Conservation (phyloP, 225 moss, liverwort and hornwort genomes). For the Bryoerythrophyllum caledonicum region DNA sequence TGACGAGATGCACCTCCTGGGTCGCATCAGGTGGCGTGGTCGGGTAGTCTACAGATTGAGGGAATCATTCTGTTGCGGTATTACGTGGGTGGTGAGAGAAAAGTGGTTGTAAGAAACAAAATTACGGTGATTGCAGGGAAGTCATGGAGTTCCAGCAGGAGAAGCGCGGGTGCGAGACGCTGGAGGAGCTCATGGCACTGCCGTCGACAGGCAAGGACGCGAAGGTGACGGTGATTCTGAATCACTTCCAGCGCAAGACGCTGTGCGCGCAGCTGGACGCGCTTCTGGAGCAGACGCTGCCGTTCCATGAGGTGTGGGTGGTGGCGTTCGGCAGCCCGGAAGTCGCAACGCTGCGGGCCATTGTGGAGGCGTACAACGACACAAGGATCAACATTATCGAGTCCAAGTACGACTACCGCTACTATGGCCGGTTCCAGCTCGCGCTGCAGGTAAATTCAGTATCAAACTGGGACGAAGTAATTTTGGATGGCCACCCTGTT, state of each 20-base stretch:
- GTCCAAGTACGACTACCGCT: slow-evolving; percentile 78
- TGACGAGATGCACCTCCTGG: too few relatives aligned
- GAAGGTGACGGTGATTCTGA: slow-evolving; percentile 83
- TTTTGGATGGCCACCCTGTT: neutral
- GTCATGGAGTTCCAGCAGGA: slow-evolving; percentile 68
- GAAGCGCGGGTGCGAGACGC: slow-evolving; percentile 77
- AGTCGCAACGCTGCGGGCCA: slow-evolving; percentile 45
- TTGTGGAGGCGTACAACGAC: slow-evolving; percentile 78
- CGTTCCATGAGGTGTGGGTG: slow-evolving; percentile 88
- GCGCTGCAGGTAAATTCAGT: slow-evolving; percentile 67
- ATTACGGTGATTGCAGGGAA: slow-evolving; percentile 40
- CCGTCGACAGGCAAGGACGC: slow-evolving; percentile 50
- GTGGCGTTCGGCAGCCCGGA: slow-evolving; percentile 89
- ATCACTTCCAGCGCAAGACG: slow-evolving; percentile 82
- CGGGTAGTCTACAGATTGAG: too few relatives aligned
- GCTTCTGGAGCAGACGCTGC: slow-evolving; percentile 64
- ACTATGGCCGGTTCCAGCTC: slow-evolving; percentile 90
- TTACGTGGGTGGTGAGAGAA: neutral
- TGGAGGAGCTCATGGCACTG: slow-evolving; percentile 69
- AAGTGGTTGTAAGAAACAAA: neutral
- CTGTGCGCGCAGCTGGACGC: slow-evolving; percentile 84
- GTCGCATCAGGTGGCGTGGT: neutral
- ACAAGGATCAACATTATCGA: slow-evolving; percentile 72
- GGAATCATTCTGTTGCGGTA: too few relatives aligned
- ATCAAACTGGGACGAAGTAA: too few relatives aligned